These are phyloP conservation scores for Pseudogymnoascus sp. DNA, from an alignment of 2,329 filamentous ascomycete species.

Conservation along the genomic window DNA sequence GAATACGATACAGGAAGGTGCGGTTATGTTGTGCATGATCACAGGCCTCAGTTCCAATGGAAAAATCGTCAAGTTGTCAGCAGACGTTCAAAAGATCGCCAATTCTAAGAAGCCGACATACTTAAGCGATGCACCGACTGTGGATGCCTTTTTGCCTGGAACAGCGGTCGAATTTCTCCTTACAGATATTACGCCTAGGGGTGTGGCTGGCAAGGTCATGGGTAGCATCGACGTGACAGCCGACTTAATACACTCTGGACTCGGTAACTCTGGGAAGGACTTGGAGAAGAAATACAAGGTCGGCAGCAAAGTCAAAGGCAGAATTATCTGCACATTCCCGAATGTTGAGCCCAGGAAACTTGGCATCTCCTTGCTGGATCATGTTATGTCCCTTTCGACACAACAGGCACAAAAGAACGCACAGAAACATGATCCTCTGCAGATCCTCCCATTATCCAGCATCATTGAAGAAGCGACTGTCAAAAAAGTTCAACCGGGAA, in stretches of 20 bases:
- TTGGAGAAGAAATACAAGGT: constrained; percentile 73
- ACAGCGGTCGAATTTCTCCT: constrained; percentile 82
- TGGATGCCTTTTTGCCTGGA: constrained; percentile 85
- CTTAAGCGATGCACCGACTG: constrained; percentile 70
- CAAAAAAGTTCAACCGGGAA: constrained; percentile 66
- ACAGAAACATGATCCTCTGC: constrained; percentile 42
- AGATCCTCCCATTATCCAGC: constrained; percentile 62
- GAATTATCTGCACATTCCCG: constrained; percentile 83
- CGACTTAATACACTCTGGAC: constrained; percentile 81
- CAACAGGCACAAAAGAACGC: constrained; percentile 38
- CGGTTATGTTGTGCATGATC: constrained; percentile 77
- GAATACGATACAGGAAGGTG: constrained; percentile 68
- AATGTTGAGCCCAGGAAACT: constrained; percentile 72
- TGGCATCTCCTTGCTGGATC: constrained; percentile 81
- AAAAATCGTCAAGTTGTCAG: constrained; percentile 80
- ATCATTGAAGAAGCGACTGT: constrained; percentile 73
- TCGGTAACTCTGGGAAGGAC: constrained; percentile 60
- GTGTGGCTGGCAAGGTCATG: constrained; percentile 85
- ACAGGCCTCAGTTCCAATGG: constrained; percentile 67
- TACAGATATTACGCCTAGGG: constrained; percentile 63
- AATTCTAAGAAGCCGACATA: constrained; percentile 57
- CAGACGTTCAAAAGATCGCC: constrained; percentile 61
- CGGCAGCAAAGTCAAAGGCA: constrained; percentile 74
- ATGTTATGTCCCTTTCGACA: constrained; percentile 58
- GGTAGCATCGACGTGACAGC: constrained; percentile 86